Base-by-base conservation (phyloP, 73 alveolate species). In the Diophrys appendiculata region DNA sequence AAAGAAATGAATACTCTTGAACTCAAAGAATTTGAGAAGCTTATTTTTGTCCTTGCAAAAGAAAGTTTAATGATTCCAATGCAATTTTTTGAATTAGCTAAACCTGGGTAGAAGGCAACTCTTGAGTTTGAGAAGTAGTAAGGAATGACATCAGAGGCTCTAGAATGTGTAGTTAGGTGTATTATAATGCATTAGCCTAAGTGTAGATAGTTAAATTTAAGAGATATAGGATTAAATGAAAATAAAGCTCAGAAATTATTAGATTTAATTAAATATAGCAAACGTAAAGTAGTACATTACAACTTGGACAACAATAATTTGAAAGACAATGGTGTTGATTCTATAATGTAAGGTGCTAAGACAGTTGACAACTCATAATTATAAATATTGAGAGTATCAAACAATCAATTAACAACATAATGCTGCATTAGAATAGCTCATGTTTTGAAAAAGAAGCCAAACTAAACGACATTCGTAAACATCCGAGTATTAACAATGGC, bases 351-450 rank as follows among this genome's bases (percentile, higher is more conserved):
- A 25, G 5, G 2, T 56, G 70, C 26, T 67, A 67, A 67, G 22
- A 28, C 52, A 32, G 30, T 14, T 8, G 68, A 84, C 33, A 78
- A 84, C 31, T 69, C n/a, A n/a, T n/a, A 68, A 69, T 30, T 84
- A 30, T 68, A 84, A 29, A 80, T 77, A 0, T 26, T 84, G n/a
- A 68, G 65, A 34, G 8, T 69, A 14, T 24, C 68, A 18, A 0
- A 76, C 1, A 84, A 84, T 70, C 33, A 70, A 34, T 80, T 84
- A 5, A 77, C 83, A 31, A 29, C 77, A 69, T 27, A 33, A 30
- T 23, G 92, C 80, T 26, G 77, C 76, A 84, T 84, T 22, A 77
- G 84, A 54, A 22, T 84, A 5, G 83, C 87, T 0, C 84, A 84
- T 84, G 81, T 84, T 23, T 65, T 84, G 1, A 84, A 84, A 34